Conservation (phyloP, 139 green algal species). For the Chlorella vulgaris region DNA sequence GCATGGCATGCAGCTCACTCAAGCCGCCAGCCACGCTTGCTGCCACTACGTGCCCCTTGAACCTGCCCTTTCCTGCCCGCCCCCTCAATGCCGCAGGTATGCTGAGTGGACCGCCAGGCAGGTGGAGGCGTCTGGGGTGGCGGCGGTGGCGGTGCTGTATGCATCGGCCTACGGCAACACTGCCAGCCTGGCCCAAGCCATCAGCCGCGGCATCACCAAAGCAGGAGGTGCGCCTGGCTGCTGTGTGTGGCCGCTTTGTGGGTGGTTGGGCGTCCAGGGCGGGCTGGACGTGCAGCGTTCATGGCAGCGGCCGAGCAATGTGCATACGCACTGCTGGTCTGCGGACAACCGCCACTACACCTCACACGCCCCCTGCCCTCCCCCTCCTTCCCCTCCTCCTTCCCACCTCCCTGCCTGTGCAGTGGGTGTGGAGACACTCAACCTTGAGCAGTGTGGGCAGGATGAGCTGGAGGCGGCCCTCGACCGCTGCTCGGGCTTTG, state of each 20-base stretch:
- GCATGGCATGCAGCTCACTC: too few species aligned
- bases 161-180: conserved; percentile 97
- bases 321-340: too few species aligned
- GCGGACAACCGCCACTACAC: too few species aligned
- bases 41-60: too few species aligned
- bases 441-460: conserved; percentile 79
- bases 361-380: background rate
- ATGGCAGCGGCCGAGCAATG: too few species aligned
- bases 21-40: too few species aligned
- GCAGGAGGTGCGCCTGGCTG: conserved; percentile 55
- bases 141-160: conserved; percentile 86
- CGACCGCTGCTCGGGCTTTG: conserved; percentile 76
- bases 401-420: background rate
- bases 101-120: conserved; percentile 59
- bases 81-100: conserved; percentile 22
- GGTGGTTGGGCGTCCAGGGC: too few species aligned
- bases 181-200: conserved; percentile 87
- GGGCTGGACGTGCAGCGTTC: too few species aligned
- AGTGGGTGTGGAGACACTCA: conserved; percentile 90
- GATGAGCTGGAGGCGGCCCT: conserved; percentile 78
- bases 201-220: conserved; percentile 82
- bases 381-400: background rate
- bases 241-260: too few species aligned
- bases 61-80: background rate
- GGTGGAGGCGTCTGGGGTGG: conserved; percentile 36